These are phyloP conservation scores for Guadua angustifolia DNA, from an alignment of 176 grass and related monocot genomes.

Conservation along the genomic window DNA sequence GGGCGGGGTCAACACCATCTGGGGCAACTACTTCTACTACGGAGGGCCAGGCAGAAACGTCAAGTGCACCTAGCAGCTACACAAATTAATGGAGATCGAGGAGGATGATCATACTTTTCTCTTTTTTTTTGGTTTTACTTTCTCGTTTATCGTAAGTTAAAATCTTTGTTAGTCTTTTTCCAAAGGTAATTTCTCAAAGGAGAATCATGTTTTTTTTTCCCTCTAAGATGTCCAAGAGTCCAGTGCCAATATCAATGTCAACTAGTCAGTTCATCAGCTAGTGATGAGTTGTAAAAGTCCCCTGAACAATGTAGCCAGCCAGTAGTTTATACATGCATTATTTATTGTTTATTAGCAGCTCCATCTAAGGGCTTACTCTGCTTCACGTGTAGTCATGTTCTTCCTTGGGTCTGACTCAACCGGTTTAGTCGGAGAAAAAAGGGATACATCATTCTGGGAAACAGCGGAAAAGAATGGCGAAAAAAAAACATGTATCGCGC, in stretches of 20 bases:
- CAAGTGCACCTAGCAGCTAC: conserved; percentile 53
- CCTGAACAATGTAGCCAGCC: conserved; percentile 39
- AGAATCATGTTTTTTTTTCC: background rate
- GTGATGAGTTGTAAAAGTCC: conserved; percentile 41
- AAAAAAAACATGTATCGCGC: background rate
- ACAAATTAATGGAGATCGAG: background rate
- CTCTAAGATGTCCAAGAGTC: background rate
- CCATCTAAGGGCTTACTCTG: background rate
- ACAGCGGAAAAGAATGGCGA: background rate
- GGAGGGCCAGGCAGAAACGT: conserved; percentile 74
- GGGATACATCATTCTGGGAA: background rate
- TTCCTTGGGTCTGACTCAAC: conserved; percentile 25
- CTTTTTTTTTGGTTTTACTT: background rate
- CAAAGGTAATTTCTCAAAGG: conserved; percentile 42
- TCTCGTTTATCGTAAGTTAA: background rate
- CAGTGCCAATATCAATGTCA: background rate
- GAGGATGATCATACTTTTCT: background rate
- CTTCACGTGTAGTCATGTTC: background rate
- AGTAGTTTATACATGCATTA: conserved; percentile 42
- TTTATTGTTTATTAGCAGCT: conserved; percentile 2
- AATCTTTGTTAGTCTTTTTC: background rate
- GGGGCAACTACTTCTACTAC: conserved; percentile 97
- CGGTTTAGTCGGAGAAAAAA: too few species aligned
- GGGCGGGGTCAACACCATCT: conserved; percentile 72
- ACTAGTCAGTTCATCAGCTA: conserved; percentile 34